Evolutionary conservation across 2,329 filamentous ascomycete species (phyloP).

Genomic region (Neofusicoccum kwambonambiense): DNA sequence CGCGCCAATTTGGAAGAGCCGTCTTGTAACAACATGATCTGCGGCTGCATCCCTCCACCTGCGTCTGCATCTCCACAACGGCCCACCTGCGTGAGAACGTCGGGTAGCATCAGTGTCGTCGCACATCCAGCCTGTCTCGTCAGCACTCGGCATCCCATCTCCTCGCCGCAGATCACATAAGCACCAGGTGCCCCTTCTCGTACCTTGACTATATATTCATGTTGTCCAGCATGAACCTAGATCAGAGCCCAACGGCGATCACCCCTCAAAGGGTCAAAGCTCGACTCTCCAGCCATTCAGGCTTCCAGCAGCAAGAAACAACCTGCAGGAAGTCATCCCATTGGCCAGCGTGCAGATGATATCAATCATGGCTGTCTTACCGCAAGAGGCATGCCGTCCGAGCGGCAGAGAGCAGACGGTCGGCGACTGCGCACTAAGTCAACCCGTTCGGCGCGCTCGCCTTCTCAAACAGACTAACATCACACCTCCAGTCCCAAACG

Average conservation of each 20-base stretch:
- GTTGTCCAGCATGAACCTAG: background rate
- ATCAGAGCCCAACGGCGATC: background rate
- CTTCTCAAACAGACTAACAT: background rate
- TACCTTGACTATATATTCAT: background rate
- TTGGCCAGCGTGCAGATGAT: too few species aligned
- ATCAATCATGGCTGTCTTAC: too few species aligned
- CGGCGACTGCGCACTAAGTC: too few species aligned
- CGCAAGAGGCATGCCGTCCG: too few species aligned
- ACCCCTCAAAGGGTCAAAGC: background rate
- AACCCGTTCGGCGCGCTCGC: background rate
- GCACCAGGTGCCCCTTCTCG: background rate
- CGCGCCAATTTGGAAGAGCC: background rate
- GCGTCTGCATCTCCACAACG: background rate
- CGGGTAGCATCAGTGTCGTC: background rate
- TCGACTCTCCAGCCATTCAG: background rate
- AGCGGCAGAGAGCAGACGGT: too few species aligned
- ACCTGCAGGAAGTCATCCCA: too few species aligned
- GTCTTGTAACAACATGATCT: too few species aligned
- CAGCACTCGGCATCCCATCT: too few species aligned
- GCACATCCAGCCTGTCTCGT: too few species aligned
- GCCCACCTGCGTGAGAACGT: background rate
- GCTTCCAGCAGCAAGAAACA: too few species aligned
- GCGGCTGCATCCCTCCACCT: too few species aligned
- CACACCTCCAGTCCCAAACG: too few species aligned
- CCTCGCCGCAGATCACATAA: background rate